phyloP scores from a whole-genome alignment of 352 stramenopile genomes.

The Globisporangium canariense region DNA sequence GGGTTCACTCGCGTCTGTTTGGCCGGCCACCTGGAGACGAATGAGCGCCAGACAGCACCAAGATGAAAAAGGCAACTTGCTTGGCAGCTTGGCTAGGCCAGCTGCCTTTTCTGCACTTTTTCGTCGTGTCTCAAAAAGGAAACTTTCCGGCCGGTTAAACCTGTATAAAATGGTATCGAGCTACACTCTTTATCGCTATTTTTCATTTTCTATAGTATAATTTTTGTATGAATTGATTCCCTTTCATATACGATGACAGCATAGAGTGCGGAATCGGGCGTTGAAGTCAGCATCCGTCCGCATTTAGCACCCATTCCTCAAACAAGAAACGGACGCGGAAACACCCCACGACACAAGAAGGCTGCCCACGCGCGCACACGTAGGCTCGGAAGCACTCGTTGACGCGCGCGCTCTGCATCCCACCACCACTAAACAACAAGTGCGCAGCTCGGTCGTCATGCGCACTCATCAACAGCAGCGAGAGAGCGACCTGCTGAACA shows the following conservation, averaged over 20 bases:
- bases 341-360: not conserved
- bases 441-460: conserved; percentile 6
- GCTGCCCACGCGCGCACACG: not conserved
- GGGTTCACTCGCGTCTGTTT: no score
- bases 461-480: conserved; percentile 12
- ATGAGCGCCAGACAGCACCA: no score
- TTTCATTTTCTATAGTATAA: not conserved
- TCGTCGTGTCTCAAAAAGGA: conserved; percentile 3
- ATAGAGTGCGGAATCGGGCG: not conserved
- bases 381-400: not conserved
- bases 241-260: not conserved
- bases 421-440: not conserved
- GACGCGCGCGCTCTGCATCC: not conserved
- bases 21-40: no score
- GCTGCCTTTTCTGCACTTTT: conserved; percentile 8
- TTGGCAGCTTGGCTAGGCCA: not conserved
- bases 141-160: not conserved
- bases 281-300: conserved; percentile 6
- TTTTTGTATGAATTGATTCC: not conserved
- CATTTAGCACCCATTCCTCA: conserved; percentile 3
- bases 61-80: no score
- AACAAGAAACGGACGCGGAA: conserved; percentile 12
- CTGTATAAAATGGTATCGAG: not conserved
- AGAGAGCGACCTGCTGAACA: conserved; percentile 23
- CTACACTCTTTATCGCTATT: not conserved